Evolutionary conservation across 257 asterid genomes (phyloP).

Genomic region (Primulina huaijiensis): DNA sequence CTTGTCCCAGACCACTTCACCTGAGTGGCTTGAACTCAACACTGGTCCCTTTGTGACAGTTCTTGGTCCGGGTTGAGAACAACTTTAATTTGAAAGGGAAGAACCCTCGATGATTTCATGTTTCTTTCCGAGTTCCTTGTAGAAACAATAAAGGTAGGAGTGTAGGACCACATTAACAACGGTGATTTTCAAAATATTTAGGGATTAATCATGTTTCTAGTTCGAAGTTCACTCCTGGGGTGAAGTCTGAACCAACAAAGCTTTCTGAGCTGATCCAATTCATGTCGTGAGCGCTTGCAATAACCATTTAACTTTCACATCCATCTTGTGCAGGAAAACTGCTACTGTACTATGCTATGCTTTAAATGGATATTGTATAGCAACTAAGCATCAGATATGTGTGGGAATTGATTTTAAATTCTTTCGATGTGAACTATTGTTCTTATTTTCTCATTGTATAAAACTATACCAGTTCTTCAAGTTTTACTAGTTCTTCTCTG

Average conservation of each 20-base stretch:
- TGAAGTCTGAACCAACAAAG: background rate
- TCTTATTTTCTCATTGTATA: constrained; percentile 12
- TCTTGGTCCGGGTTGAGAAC: no score
- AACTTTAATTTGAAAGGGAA: no score
- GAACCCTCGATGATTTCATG: no score
- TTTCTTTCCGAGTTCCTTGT: no score
- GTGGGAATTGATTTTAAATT: background rate
- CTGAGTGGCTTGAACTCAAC: no score
- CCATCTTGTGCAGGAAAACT: background rate
- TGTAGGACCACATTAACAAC: no score
- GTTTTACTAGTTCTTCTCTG: constrained; percentile 12
- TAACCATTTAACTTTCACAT: background rate
- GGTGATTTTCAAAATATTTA: background rate
- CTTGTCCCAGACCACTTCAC: background rate
- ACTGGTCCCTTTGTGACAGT: no score
- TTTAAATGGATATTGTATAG: no score
- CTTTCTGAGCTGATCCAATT: background rate
- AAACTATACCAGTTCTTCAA: constrained; percentile 18
- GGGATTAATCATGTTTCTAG: background rate
- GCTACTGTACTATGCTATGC: no score
- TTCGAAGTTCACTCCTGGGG: constrained; percentile 1
- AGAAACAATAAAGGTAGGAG: no score
- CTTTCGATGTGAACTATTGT: constrained; percentile 9
- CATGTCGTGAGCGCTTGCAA: no score
- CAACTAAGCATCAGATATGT: background rate